Base-by-base conservation (phyloP, 768 basidiomycete species). In the Rhizopogon vinicolor region DNA sequence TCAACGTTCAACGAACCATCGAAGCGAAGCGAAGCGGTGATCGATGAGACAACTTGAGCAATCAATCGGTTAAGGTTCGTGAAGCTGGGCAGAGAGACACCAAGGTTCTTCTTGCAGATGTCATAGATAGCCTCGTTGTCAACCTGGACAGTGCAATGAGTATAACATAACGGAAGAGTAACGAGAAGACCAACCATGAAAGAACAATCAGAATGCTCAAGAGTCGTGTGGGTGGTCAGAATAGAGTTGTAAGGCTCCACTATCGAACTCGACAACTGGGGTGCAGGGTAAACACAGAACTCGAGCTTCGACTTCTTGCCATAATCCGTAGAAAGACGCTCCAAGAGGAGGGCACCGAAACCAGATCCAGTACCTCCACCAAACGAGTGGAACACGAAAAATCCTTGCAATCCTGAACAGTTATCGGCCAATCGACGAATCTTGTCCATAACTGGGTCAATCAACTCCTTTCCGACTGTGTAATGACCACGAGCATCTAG, bases 361-460 rank as follows among this genome's bases (percentile, higher is more conserved):
- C 97, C 97, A 58, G 97, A 99, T 67, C 97, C 97, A 69, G 97
- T 98, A 74, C 97, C 97, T 69, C 97, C 97, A 70, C 97, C 97
- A 71, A 99, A 98, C 18, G 97, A 98, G 78, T 98, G 97, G 86
- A 98, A 98, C 68, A 98, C 92, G 69, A 98, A 98, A 86, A 99
- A 99, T 66, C 97, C 97, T 76, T 99, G 97, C 44, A 99, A 86
- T 70, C 97, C 97, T 49, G 86, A 84, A 78, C 96, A 98, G 77
- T 97, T 97, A 76, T 99, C 97, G 51, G 95, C 92, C 59, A 99
- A 85, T 63, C 92, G 89, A 71, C 97, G 91, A 63, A 98, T 79
- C 74, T 92, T 95, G 76, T 99, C 97, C 86, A 98, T 91, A 53
- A 97, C 95, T 44, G 82, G 82, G 76, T 99, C 97, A 58, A 99